Base-by-base conservation (phyloP, 768 basidiomycete species). In the Lactifluus subvellereus region DNA sequence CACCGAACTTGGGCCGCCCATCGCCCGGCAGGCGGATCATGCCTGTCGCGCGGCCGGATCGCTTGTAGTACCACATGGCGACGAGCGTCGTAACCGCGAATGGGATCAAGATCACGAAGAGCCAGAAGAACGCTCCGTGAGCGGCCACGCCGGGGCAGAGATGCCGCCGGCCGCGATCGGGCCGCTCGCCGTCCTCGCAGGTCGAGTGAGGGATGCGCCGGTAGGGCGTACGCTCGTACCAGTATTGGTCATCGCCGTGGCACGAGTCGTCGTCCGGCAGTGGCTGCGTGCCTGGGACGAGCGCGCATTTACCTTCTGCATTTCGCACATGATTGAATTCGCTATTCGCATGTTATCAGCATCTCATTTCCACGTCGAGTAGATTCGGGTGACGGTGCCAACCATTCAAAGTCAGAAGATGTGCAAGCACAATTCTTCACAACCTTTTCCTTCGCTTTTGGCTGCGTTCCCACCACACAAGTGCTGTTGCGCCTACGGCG, bases 181-280 rank as follows among this genome's bases (percentile, higher is more conserved):
- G 85, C n/a, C 89, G 81, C 1, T 75, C 66, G 4, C 95, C 96
- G 6, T 85, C 94, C 57, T 86, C 83, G 72, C 97, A 99, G 22
- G 79, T 83, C 40, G 95, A 96, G 73, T 89, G 89, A 0, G 89
- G 89, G 53, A 98, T 91, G 74, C 91, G 87, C 55, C 94, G 89
- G 71, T 96, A 96, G 5, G 87, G 77, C 0, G 96, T 98, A 32
- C 94, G 86, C 57, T 93, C 94, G 72, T 94, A 98, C 97, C 97
- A 99, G 72, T 80, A 91, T 3, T 88, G 84, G 50, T 85, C 85
- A 20, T 78, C 82, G 57, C 74, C 74, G 22, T 75, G 77, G 69
- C 91, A 94, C 5, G 82, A 78, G 33, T 81, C 80, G 43, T 94
- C 91, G 32, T 77, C 67, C 0, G 81, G 72, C 11, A 89, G 79